phyloP scores from a whole-genome alignment of 2,329 filamentous ascomycete genomes.

The Albifimbria verrucaria region DNA sequence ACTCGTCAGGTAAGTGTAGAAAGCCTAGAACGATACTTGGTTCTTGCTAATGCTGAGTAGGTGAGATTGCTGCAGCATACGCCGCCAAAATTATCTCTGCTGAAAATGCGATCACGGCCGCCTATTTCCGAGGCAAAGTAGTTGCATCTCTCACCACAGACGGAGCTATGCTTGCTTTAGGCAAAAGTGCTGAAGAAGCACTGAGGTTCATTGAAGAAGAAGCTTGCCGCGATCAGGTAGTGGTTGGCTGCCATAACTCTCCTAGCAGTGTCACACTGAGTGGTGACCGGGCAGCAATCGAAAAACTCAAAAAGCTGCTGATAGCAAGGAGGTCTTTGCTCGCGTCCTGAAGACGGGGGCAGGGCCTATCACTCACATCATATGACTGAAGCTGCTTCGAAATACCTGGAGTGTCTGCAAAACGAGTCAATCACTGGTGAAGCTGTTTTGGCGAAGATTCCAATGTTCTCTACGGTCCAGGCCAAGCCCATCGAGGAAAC shows the following conservation, averaged over 20 bases:
- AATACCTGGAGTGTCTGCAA: neutral
- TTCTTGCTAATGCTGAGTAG: neutral
- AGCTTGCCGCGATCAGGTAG: neutral
- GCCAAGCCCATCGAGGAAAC: neutral
- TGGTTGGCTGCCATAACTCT: neutral
- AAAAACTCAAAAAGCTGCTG: neutral
- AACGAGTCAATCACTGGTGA: neutral
- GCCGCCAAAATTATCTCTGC: constrained; percentile 7
- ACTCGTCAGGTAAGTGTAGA: constrained; percentile 8
- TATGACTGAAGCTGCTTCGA: neutral
- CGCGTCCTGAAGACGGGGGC: neutral
- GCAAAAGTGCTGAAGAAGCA: constrained; percentile 1
- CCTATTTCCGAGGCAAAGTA: neutral
- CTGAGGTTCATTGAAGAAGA: neutral
- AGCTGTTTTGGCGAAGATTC: neutral
- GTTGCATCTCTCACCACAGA: neutral
- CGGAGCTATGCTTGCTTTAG: neutral
- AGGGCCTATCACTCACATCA: neutral
- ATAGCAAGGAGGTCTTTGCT: neutral
- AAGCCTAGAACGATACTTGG: neutral
- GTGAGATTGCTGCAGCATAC: constrained; percentile 15
- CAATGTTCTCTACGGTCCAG: neutral
- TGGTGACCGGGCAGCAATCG: neutral
- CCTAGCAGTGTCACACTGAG: neutral
- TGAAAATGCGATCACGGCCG: constrained; percentile 6